phyloP scores from a whole-genome alignment of 148 eudicot genomes.

The Agrostemma githago region DNA sequence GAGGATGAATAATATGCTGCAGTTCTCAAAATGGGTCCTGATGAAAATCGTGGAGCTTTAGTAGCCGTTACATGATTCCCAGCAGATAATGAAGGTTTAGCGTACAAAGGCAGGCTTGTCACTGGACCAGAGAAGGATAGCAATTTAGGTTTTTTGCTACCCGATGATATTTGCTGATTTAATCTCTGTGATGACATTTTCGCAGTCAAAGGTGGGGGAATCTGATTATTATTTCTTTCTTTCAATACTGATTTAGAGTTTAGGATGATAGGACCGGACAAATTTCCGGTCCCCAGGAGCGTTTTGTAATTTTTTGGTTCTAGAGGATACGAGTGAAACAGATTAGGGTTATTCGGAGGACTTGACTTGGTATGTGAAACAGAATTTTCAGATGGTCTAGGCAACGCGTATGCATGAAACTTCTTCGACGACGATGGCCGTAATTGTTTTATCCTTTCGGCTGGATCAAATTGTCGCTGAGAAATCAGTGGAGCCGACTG shows the following conservation, averaged over 20 bases:
- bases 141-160: slow-evolving; percentile 42
- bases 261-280: slow-evolving; percentile 35
- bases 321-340: slow-evolving; percentile 49
- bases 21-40: slow-evolving; percentile 52
- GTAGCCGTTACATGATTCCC: slow-evolving; percentile 36
- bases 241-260: slow-evolving; percentile 43
- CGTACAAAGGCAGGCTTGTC: slow-evolving; percentile 42
- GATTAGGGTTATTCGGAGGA: slow-evolving; percentile 22
- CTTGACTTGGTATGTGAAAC: slow-evolving; percentile 38
- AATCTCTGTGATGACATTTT: slow-evolving; percentile 30
- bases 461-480: slow-evolving; percentile 52
- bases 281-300: slow-evolving; percentile 30
- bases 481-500: slow-evolving; percentile 80
- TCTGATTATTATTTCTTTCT: slow-evolving; percentile 49
- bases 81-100: slow-evolving; percentile 31
- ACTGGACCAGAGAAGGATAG: slow-evolving; percentile 76
- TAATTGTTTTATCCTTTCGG: slow-evolving; percentile 50
- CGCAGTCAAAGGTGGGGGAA: slow-evolving; percentile 52
- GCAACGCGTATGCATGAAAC: slow-evolving; percentile 60
- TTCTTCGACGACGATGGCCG: slow-evolving; percentile 54
- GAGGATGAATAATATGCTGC: slow-evolving; percentile 36
- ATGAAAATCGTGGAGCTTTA: slow-evolving; percentile 35
- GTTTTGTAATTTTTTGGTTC: slow-evolving; percentile 37
- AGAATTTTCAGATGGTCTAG: slow-evolving; percentile 53
- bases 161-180: slow-evolving; percentile 31